Percentiles rank a stretch among this genome's conserved stretches.
These are phyloP conservation scores for Nidularia pulvinata DNA, from an alignment of 768 basidiomycete genomes.

Conservation along the genomic window DNA sequence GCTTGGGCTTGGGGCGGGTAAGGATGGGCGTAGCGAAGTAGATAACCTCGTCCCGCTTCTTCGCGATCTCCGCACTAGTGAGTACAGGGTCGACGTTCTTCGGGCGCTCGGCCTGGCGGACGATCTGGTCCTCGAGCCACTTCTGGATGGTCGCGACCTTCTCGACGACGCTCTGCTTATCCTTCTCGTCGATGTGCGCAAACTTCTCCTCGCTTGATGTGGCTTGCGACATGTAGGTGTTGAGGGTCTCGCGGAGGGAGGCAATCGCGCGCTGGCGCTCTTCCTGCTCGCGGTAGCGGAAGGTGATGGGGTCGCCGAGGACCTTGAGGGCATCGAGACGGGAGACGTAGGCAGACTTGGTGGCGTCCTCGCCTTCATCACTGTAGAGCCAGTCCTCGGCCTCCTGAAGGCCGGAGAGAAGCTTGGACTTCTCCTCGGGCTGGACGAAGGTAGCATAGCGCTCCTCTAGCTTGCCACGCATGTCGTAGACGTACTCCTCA, in stretches of 20 bases:
- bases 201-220: constrained; percentile 84
- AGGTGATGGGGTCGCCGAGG: constrained; percentile 84
- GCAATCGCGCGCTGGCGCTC: constrained; percentile 74
- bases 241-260: constrained; percentile 84
- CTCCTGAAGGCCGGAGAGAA: constrained; percentile 67
- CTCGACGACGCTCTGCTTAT: constrained; percentile 85
- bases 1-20: constrained; percentile 91
- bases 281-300: constrained; percentile 83
- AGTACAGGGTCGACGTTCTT: constrained; percentile 90
- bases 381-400: constrained; percentile 98
- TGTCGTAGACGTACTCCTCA: constrained; percentile 99
- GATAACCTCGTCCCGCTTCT: constrained; percentile 92
- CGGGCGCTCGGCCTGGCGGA: constrained; percentile 82
- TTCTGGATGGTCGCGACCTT: constrained; percentile 88
- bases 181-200: constrained; percentile 88
- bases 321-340: constrained; percentile 83
- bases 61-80: constrained; percentile 78
- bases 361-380: constrained; percentile 95
- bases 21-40: constrained; percentile 91
- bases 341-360: constrained; percentile 90
- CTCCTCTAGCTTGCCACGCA: constrained; percentile 88
- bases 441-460: constrained; percentile 80
- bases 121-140: constrained; percentile 95
- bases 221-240: constrained; percentile 83
- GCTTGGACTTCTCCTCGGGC: constrained; percentile 73